Evolutionary conservation across 352 stramenopile species (phyloP).

Genomic region (Peronospora destructor): DNA sequence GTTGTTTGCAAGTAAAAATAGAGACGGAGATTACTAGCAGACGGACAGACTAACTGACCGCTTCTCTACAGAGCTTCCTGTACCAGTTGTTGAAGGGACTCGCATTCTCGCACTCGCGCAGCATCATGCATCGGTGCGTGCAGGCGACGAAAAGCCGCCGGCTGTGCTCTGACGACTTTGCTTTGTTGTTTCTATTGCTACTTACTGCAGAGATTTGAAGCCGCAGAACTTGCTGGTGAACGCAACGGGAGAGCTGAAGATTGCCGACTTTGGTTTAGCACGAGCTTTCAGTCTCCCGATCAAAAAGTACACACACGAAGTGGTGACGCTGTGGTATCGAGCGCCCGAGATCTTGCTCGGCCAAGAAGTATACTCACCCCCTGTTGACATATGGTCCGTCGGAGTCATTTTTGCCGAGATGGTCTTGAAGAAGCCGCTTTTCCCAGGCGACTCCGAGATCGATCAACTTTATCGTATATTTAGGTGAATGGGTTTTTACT

Average conservation of each 20-base stretch:
- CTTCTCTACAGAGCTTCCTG: slow-evolving; percentile 44
- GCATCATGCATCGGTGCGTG: slow-evolving; percentile 81
- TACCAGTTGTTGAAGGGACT: slow-evolving; percentile 85
- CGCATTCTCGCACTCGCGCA: slow-evolving; percentile 80
- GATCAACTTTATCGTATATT: slow-evolving; percentile 88
- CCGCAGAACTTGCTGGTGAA: slow-evolving; percentile 97
- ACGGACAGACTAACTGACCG: neutral
- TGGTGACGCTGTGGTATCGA: slow-evolving; percentile 99
- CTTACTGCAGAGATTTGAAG: slow-evolving; percentile 89
- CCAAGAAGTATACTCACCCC: slow-evolving; percentile 81
- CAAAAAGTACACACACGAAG: slow-evolving; percentile 96
- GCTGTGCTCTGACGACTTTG: neutral
- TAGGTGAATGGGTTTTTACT: slow-evolving; percentile 33
- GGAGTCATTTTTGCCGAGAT: slow-evolving; percentile 84
- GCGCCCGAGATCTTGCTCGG: slow-evolving; percentile 97
- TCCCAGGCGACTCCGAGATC: slow-evolving; percentile 80
- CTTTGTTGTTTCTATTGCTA: neutral
- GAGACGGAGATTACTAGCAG: neutral
- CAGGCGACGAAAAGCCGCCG: neutral
- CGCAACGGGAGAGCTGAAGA: slow-evolving; percentile 91
- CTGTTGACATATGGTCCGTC: slow-evolving; percentile 86
- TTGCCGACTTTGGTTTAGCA: slow-evolving; percentile 98
- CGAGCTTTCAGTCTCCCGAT: slow-evolving; percentile 95
- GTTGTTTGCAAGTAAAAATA: neutral
- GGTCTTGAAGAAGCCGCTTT: slow-evolving; percentile 75